Conservation (phyloP, 345 rosid species). For the Punica granatum region DNA sequence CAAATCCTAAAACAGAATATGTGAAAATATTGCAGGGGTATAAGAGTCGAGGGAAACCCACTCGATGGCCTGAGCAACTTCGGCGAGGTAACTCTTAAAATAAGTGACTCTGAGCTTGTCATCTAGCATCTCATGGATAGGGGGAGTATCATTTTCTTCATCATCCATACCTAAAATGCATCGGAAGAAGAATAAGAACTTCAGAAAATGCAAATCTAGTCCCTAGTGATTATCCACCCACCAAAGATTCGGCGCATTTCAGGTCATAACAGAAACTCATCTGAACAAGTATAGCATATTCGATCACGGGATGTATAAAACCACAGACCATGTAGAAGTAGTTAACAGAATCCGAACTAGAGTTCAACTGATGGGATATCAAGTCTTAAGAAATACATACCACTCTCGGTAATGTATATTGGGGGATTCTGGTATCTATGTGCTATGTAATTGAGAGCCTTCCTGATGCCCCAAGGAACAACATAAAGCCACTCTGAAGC, state of each 20-base stretch:
- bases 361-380: not conserved
- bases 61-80: conserved; percentile 67
- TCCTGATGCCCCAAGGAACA: conserved; percentile 92
- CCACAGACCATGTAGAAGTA: not conserved
- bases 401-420: conserved; percentile 74
- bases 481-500: conserved; percentile 88
- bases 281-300: not conserved
- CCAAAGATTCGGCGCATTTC: not conserved
- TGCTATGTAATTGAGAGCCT: conserved; percentile 55
- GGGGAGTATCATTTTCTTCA: conserved; percentile 48
- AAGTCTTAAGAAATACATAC: conserved; percentile 21
- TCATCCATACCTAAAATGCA: conserved; percentile 79
- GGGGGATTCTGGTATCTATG: conserved; percentile 52
- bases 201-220: not conserved
- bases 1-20: no score
- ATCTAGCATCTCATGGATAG: conserved; percentile 71
- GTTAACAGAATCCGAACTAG: not conserved
- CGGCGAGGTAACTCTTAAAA: conserved; percentile 63
- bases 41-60: conserved; percentile 21
- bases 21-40: not conserved
- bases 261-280: not conserved
- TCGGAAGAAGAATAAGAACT: not conserved
- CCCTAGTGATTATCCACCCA: not conserved
- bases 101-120: conserved; percentile 69
- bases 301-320: not conserved